Base-by-base conservation (phyloP, 192 early-diverging fungal genomes). In the Pilobolus umbonatus region DNA sequence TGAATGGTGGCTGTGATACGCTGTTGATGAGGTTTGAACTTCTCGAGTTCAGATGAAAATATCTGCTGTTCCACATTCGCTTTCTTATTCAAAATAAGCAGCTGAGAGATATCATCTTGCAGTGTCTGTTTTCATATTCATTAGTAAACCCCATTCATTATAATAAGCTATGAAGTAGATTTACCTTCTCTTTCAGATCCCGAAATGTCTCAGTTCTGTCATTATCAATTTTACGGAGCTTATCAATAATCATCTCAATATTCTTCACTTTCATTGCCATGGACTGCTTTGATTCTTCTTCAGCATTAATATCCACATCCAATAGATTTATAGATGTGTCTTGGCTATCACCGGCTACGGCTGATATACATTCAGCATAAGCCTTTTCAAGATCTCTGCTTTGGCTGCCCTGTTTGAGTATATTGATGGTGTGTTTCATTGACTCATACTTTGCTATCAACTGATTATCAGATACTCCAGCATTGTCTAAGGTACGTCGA, bases 31-130 rank as follows among this genome's bases (percentile, higher is more conserved):
- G 84, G 86, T 26, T 88, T 80, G 66, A 88, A 98, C 69, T 98
- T 98, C 62, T 87, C 86, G 38, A 98, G 75, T 72, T 98, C 94
- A 48, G 83, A 79, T 7, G 86, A 80, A 82, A 98, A 97, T 22
- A 98, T 69, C 52, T 93, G 85, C 8, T 71, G 75, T 70, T 97
- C 94, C 35, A 90, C 81, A 55, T 88, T 86, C 57, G 91, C 86
- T 53, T 80, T 82, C 40, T 79, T 81, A 76, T 95, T 90, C 6
- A 91, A 52, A 19, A 93, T 77, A 44, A 95, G 60, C 9, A 90
- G 50, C 19, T 81, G 80, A 21, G 87, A 89, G 42, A 97, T 97
- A 58, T 98, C 94, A 72, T 98, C 96, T 52, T 91, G 74, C 46
- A 86, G 86, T 1, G 88, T 79, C 80, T n/a, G n/a, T n/a, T n/a